A percentile compares a stretch with the other conserved stretches of the same genome.
phyloP scores from a whole-genome alignment of 2,329 filamentous ascomycete species.

The Rhinocladiella mackenziei region DNA sequence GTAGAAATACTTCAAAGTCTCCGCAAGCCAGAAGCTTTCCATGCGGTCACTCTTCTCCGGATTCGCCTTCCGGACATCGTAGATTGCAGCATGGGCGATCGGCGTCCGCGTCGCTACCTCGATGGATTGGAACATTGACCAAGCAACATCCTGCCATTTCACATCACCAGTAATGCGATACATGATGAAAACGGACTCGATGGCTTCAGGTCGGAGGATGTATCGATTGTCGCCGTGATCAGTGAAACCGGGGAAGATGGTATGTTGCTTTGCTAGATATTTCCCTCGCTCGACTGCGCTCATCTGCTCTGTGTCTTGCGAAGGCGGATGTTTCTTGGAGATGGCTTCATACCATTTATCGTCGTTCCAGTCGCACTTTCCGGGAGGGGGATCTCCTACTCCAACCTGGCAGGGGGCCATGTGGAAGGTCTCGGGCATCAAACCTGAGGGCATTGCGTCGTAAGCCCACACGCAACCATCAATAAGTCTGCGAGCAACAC shows the following conservation, averaged over 20 bases:
- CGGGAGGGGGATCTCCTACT: conserved; percentile 35
- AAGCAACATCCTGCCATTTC: conserved; percentile 44
- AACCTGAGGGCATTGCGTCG: conserved; percentile 52
- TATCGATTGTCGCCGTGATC: conserved; percentile 56
- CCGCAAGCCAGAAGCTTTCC: conserved; percentile 88
- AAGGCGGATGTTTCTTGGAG: conserved; percentile 23
- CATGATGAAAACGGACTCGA: conserved; percentile 59
- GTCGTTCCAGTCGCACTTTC: conserved; percentile 41
- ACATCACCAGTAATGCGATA: conserved; percentile 57
- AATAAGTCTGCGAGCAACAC: conserved; percentile 55
- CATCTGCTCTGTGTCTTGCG: conserved; percentile 7
- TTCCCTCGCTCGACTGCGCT: conserved; percentile 34
- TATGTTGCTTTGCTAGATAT: conserved; percentile 35
- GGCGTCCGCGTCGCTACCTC: conserved; percentile 43
- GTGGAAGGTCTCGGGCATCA: conserved; percentile 59
- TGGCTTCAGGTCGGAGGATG: conserved; percentile 60
- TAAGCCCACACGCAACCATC: conserved; percentile 64
- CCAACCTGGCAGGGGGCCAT: conserved; percentile 42
- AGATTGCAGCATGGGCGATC: conserved; percentile 43
- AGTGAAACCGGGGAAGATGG: conserved; percentile 54
- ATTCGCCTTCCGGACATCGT: conserved; percentile 36
- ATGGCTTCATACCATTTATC: conserved; percentile 34
- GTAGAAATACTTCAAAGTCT: conserved; percentile 92
- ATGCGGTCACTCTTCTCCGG: conserved; percentile 57
- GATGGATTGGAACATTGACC: conserved; percentile 49